Evolutionary conservation across 164 flowering plant genomes (phyloP).

Genomic region (Magnolia changhungtana): DNA sequence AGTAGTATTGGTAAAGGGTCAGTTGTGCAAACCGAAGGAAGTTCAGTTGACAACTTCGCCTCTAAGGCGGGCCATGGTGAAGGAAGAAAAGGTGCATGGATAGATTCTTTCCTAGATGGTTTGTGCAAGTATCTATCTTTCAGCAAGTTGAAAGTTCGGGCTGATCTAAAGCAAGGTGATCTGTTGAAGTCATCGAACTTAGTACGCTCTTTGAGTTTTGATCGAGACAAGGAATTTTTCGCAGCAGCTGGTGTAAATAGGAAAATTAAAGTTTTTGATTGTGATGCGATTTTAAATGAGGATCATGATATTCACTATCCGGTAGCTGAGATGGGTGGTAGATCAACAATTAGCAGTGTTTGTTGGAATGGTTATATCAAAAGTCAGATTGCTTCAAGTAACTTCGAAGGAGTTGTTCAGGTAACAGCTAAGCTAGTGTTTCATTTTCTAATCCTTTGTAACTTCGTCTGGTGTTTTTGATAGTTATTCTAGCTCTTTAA

Average conservation of each 20-base stretch:
- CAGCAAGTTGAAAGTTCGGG: slow-evolving; percentile 74
- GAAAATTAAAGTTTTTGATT: slow-evolving; percentile 93
- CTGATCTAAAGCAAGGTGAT: slow-evolving; percentile 92
- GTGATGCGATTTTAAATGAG: slow-evolving; percentile 56
- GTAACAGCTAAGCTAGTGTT: slow-evolving; percentile 29
- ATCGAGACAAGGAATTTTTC: slow-evolving; percentile 90
- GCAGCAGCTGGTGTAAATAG: slow-evolving; percentile 97
- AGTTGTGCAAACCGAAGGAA: slow-evolving; percentile 59
- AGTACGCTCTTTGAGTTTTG: slow-evolving; percentile 85
- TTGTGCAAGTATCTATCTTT: slow-evolving; percentile 82
- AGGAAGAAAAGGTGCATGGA: slow-evolving; percentile 55
- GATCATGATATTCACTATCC: slow-evolving; percentile 93
- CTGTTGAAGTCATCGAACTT: slow-evolving; percentile 83
- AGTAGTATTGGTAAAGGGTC: slow-evolving; percentile 61
- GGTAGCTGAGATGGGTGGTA: slow-evolving; percentile 80
- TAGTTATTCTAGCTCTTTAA: neutral
- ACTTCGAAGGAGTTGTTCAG: slow-evolving; percentile 97
- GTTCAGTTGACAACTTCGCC: slow-evolving; percentile 54
- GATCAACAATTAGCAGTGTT: slow-evolving; percentile 81
- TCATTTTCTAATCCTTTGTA: neutral
- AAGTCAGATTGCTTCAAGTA: slow-evolving; percentile 94
- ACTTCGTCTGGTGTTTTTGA: slow-evolving; percentile 6
- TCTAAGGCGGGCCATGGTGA: slow-evolving; percentile 37
- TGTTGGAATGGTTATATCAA: slow-evolving; percentile 95
- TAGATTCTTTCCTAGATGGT: slow-evolving; percentile 83